A percentile compares a stretch with the other conserved stretches of the same genome.
phyloP scores from a whole-genome alignment of 2,329 filamentous ascomycete genomes.

The Stromatinia cepivora region DNA sequence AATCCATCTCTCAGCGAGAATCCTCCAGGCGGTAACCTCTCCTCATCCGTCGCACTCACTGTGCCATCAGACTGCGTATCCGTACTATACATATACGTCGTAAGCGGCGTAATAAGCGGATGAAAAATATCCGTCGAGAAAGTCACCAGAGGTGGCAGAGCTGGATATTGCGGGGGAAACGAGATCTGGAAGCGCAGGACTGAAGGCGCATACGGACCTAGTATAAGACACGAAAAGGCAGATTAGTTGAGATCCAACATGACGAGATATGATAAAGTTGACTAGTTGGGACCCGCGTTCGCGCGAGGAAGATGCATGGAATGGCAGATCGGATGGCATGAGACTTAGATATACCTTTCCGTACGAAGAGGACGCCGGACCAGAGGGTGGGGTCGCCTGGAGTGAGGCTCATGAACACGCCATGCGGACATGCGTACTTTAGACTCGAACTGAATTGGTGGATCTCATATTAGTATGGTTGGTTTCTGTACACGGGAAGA shows the following conservation, averaged over 20 bases:
- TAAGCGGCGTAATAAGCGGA: conserved; percentile 85
- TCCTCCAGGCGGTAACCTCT: conserved; percentile 80
- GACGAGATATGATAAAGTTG: neutral
- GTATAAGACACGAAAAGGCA: neutral
- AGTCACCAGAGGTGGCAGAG: conserved; percentile 77
- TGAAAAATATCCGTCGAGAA: conserved; percentile 95
- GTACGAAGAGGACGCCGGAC: conserved; percentile 89
- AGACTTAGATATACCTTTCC: conserved; percentile 63
- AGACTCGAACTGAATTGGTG: conserved; percentile 64
- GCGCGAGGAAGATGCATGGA: neutral
- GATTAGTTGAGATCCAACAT: conserved; percentile 11
- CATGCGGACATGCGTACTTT: conserved; percentile 78
- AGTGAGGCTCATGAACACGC: conserved; percentile 82
- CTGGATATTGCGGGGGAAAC: conserved; percentile 79
- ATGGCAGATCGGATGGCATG: conserved; percentile 4
- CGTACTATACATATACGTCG: conserved; percentile 91
- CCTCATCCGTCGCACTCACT: conserved; percentile 79
- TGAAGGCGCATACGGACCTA: conserved; percentile 85
- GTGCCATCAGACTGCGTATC: conserved; percentile 73
- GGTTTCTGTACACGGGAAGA: neutral
- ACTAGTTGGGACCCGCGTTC: conserved; percentile 1
- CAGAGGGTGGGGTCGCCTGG: conserved; percentile 79
- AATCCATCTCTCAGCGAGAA: conserved; percentile 92
- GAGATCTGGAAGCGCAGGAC: conserved; percentile 87
- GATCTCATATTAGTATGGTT: conserved; percentile 8